Evolutionary conservation across 805 yeast genomes (phyloP).

Genomic region (Metschnikowia kunwiensis): DNA sequence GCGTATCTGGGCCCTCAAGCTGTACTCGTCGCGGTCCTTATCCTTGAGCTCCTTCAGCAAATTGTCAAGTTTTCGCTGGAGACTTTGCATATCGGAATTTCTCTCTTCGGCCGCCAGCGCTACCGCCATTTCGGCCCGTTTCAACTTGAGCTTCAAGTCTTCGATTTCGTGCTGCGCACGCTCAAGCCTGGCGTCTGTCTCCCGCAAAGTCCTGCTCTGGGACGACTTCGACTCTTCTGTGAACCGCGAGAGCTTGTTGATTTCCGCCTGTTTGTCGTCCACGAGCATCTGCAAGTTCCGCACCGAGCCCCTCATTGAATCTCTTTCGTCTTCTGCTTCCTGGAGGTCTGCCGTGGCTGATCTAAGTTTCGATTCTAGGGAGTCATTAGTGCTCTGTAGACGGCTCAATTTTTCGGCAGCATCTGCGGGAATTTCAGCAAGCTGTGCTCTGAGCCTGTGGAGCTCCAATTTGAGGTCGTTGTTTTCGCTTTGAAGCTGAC

Average conservation of each 20-base stretch:
- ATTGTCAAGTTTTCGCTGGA: conserved; percentile 18
- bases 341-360: conserved; percentile 3
- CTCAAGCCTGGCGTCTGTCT: conserved; percentile 7
- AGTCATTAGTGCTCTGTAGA: conserved; percentile 2
- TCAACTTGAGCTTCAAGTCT: conserved; percentile 9
- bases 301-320: conserved; percentile 1
- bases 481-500: conserved; percentile 11
- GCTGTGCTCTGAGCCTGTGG: conserved; percentile 8
- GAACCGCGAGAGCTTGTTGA: conserved; percentile 7
- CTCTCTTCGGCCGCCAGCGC: conserved; percentile 9
- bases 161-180: conserved; percentile 9
- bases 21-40: conserved; percentile 23
- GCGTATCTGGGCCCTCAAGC: conserved; percentile 23
- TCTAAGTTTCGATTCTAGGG: not conserved
- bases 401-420: conserved; percentile 8
- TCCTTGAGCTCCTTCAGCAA: conserved; percentile 22
- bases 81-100: conserved; percentile 12
- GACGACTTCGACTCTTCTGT: conserved; percentile 7
- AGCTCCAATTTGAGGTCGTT: conserved; percentile 15
- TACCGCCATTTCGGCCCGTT: conserved; percentile 8
- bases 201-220: conserved; percentile 12
- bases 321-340: conserved; percentile 9
- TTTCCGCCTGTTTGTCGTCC: conserved; percentile 1
- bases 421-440: conserved; percentile 11
- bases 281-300: not conserved